These are phyloP conservation scores for Pichia sp. DNA, from an alignment of 1,139 yeast species.

Conservation along the genomic window DNA sequence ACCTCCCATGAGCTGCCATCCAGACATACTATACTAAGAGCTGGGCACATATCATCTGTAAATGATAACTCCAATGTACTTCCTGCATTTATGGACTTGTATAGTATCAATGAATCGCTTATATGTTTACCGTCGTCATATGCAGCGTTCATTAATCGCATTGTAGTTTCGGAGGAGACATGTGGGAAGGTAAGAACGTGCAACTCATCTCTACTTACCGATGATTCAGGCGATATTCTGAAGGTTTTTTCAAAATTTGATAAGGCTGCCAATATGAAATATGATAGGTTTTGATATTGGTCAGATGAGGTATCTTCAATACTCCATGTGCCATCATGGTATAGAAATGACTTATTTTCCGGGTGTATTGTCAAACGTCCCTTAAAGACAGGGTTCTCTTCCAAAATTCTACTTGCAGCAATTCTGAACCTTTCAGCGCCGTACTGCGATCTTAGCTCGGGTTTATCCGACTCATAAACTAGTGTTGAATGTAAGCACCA, in stretches of 20 bases:
- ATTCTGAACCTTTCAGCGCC: constrained; percentile 63
- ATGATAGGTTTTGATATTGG: constrained; percentile 39
- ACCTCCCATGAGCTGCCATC: constrained; percentile 35
- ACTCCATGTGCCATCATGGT: constrained; percentile 13
- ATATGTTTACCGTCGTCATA: constrained; percentile 55
- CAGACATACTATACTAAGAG: constrained; percentile 34
- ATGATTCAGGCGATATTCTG: constrained; percentile 65
- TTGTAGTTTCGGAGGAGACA: constrained; percentile 32
- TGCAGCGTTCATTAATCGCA: constrained; percentile 52
- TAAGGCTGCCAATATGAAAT: constrained; percentile 59
- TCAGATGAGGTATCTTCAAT: not conserved
- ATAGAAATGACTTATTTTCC: not conserved
- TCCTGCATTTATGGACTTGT: constrained; percentile 20
- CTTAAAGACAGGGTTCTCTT: constrained; percentile 40
- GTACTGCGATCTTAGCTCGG: constrained; percentile 47
- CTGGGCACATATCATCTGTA: constrained; percentile 6
- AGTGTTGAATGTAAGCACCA: constrained; percentile 85
- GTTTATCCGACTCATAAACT: constrained; percentile 72
- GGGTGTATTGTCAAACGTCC: constrained; percentile 28
- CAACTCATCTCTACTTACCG: constrained; percentile 41
- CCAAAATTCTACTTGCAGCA: constrained; percentile 56
- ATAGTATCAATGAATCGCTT: constrained; percentile 36
- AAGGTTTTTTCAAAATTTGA: constrained; percentile 62
- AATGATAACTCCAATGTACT: constrained; percentile 21
- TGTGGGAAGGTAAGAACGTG: constrained; percentile 50